A percentile compares a stretch with the other conserved stretches of the same genome.
phyloP scores from a whole-genome alignment of 768 basidiomycete species.

The Nidularia sp. region DNA sequence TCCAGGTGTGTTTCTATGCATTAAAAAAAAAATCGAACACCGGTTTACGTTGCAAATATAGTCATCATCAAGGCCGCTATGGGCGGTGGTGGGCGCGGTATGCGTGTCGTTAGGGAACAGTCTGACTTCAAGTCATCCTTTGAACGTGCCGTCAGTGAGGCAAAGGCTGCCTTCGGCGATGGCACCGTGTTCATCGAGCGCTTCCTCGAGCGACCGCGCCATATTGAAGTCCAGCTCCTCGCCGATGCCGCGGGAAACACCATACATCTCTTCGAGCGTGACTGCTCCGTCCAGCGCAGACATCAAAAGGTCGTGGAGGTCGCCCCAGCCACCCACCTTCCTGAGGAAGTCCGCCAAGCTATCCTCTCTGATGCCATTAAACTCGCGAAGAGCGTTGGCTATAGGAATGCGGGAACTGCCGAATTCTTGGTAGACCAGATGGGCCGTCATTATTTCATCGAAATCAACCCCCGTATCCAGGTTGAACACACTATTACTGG shows the following conservation, averaged over 20 bases:
- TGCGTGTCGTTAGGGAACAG: slow-evolving; percentile 97
- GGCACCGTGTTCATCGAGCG: slow-evolving; percentile 99
- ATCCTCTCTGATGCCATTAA: slow-evolving; percentile 91
- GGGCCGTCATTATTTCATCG: slow-evolving; percentile 98
- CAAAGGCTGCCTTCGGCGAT: slow-evolving; percentile 95
- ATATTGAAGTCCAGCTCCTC: slow-evolving; percentile 96
- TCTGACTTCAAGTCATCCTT: slow-evolving; percentile 87
- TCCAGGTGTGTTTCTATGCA: slow-evolving; percentile 53
- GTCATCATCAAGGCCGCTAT: slow-evolving; percentile 99
- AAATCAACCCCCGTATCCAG: slow-evolving; percentile 99
- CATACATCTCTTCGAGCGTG: slow-evolving; percentile 97
- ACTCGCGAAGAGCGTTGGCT: slow-evolving; percentile 88
- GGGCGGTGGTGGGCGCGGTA: slow-evolving; percentile 98
- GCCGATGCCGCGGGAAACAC: slow-evolving; percentile 92
- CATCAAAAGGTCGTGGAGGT: slow-evolving; percentile 99
- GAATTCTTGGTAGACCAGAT: slow-evolving; percentile 98
- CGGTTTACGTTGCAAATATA: slow-evolving; percentile 14
- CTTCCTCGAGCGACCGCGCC: slow-evolving; percentile 92
- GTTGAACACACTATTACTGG: slow-evolving; percentile 99
- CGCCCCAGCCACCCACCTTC: slow-evolving; percentile 91
- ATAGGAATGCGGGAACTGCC: slow-evolving; percentile 95
- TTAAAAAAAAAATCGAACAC: neutral
- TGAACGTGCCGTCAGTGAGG: slow-evolving; percentile 90
- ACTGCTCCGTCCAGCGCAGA: slow-evolving; percentile 96
- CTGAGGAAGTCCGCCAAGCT: slow-evolving; percentile 85